Percentiles rank a stretch among this genome's conserved stretches.
phyloP scores from a whole-genome alignment of 345 rosid genomes.

The Hypericum perforatum region DNA sequence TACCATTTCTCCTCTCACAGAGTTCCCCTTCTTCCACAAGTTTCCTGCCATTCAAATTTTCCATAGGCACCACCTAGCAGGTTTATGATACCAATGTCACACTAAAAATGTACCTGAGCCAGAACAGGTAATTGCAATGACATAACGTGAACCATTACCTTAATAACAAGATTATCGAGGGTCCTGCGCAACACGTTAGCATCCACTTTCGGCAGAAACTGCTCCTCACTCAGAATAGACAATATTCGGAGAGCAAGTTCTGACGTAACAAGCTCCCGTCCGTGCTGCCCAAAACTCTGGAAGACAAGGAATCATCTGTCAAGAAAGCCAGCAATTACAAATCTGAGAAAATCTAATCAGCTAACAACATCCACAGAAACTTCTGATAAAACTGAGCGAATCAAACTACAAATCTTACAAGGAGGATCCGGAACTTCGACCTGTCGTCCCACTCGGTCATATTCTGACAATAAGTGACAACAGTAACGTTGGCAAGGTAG shows the following conservation, averaged over 20 bases:
- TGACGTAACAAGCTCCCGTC: conserved; percentile 88
- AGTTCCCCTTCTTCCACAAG: conserved; percentile 87
- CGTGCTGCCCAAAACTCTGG: conserved; percentile 99
- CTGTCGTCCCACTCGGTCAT: conserved; percentile 33
- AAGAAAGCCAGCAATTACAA: conserved; percentile 65
- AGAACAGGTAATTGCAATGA: no score
- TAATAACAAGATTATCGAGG: conserved; percentile 63
- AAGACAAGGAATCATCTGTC: conserved; percentile 99
- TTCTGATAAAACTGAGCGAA: conserved; percentile 11
- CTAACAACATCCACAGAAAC: conserved; percentile 7
- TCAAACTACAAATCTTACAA: conserved; percentile 45
- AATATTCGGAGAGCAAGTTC: conserved; percentile 78
- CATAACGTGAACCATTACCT: conserved; percentile 30
- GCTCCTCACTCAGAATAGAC: conserved; percentile 80
- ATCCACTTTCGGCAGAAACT: conserved; percentile 46
- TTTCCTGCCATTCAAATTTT: conserved; percentile 83
- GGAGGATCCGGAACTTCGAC: conserved; percentile 83
- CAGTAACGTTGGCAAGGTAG: conserved; percentile 51
- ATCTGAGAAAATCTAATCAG: conserved; percentile 32
- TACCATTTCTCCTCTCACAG: conserved; percentile 96
- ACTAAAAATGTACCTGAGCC: background rate
- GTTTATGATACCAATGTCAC: background rate
- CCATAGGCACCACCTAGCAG: conserved; percentile 81
- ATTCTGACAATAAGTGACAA: conserved; percentile 54
- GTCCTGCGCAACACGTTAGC: conserved; percentile 33